Conservation (phyloP, 352 stramenopile species). For the Phytophthora agathidicida region DNA sequence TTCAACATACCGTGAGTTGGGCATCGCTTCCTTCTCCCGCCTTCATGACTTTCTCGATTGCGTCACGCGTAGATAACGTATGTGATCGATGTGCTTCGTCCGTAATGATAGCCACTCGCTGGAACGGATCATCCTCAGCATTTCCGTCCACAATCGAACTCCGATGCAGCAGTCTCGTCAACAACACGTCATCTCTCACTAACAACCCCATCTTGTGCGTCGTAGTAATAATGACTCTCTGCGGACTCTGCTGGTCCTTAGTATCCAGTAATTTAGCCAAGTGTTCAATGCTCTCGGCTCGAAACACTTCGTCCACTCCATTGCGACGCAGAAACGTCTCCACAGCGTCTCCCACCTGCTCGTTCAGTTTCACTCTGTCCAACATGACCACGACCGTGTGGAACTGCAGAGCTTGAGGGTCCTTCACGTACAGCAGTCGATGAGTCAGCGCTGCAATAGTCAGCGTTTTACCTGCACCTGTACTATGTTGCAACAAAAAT, state of each 20-base stretch:
- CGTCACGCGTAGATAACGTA: constrained; percentile 63
- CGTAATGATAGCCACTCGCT: constrained; percentile 79
- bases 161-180: constrained; percentile 72
- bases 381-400: constrained; percentile 82
- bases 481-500: constrained; percentile 85
- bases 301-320: constrained; percentile 71
- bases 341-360: constrained; percentile 77
- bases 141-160: constrained; percentile 18
- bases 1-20: constrained; percentile 44
- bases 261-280: constrained; percentile 57
- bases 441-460: constrained; percentile 77
- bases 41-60: constrained; percentile 69
- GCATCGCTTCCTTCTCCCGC: constrained; percentile 45
- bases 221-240: constrained; percentile 81
- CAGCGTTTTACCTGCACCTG: constrained; percentile 80
- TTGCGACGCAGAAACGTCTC: constrained; percentile 78
- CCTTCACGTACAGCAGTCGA: constrained; percentile 67
- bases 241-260: constrained; percentile 26
- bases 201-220: constrained; percentile 83
- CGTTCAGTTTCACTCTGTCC: constrained; percentile 85
- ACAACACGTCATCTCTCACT: constrained; percentile 67
- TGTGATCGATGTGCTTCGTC: constrained; percentile 87
- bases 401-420: constrained; percentile 49
- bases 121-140: constrained; percentile 30
- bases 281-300: constrained; percentile 77